Conservation (phyloP, 2,329 filamentous ascomycete genomes). For the Tolypocladium tropicale region DNA sequence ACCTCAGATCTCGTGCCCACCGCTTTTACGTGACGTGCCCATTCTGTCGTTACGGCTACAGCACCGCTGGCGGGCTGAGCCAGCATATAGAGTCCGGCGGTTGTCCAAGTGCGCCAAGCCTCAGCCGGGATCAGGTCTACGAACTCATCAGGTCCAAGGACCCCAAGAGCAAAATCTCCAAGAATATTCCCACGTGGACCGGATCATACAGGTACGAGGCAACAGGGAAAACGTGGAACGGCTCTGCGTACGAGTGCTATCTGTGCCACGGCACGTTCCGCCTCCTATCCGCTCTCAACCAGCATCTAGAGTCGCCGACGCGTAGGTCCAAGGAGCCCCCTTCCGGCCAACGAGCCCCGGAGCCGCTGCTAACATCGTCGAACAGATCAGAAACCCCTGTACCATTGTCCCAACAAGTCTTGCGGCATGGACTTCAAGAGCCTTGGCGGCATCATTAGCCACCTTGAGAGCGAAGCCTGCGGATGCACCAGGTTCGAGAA, state of each 20-base stretch:
- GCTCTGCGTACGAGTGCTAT: conserved; percentile 12
- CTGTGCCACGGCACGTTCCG: conserved; percentile 37
- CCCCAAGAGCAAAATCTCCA: conserved; percentile 35
- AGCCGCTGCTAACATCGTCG: not conserved
- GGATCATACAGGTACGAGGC: conserved; percentile 22
- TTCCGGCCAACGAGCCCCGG: too few species aligned
- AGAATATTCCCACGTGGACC: conserved; percentile 35
- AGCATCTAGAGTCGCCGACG: conserved; percentile 40
- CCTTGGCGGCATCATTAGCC: conserved; percentile 28
- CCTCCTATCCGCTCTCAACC: conserved; percentile 23
- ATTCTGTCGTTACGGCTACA: conserved; percentile 36
- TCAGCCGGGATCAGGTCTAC: conserved; percentile 39
- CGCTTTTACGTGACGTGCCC: too few species aligned
- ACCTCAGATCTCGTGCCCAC: too few species aligned
- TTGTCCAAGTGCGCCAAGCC: conserved; percentile 30
- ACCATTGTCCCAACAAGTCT: conserved; percentile 32
- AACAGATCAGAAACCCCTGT: conserved; percentile 22
- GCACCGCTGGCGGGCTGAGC: conserved; percentile 39
- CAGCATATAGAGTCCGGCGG: conserved; percentile 45
- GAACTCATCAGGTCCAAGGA: conserved; percentile 34
- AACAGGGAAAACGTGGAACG: conserved; percentile 36
- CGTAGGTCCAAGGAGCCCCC: conserved; percentile 24
- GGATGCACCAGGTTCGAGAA: conserved; percentile 23
- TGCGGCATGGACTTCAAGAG: conserved; percentile 27
- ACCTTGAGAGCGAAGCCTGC: conserved; percentile 34